phyloP scores from a whole-genome alignment of 495 filamentous ascomycete genomes.

The Penicillium tannophilum region DNA sequence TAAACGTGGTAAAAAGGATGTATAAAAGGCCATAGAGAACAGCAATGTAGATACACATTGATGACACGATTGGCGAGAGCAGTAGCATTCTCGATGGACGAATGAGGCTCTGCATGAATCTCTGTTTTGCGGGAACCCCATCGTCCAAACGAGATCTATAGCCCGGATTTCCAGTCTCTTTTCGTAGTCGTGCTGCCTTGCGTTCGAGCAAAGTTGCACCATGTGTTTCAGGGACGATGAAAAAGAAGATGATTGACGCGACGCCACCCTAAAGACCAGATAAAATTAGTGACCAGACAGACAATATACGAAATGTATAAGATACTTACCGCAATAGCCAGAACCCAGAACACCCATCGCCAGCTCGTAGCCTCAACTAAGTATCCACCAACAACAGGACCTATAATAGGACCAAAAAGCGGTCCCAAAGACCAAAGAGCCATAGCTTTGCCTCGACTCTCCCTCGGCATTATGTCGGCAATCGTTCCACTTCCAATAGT shows the following conservation, averaged over 20 bases:
- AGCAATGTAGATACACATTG: constrained; percentile 75
- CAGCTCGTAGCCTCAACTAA: constrained; percentile 71
- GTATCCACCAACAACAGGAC: constrained; percentile 73
- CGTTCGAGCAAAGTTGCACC: constrained; percentile 68
- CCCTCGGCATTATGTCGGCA: constrained; percentile 70
- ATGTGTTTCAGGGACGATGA: constrained; percentile 74
- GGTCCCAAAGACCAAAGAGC: constrained; percentile 77
- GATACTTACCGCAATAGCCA: constrained; percentile 44
- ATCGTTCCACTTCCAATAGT: constrained; percentile 81
- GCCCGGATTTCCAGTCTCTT: constrained; percentile 70
- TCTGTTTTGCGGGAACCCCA: constrained; percentile 50
- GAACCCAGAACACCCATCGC: constrained; percentile 80
- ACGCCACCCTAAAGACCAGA: constrained; percentile 62
- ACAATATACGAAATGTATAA: not conserved
- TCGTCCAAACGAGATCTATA: constrained; percentile 79
- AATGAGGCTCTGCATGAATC: constrained; percentile 70
- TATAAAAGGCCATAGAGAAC: constrained; percentile 73
- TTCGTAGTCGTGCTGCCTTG: constrained; percentile 67
- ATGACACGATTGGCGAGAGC: constrained; percentile 83
- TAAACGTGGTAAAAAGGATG: constrained; percentile 80
- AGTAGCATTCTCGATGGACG: constrained; percentile 76
- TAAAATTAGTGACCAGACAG: constrained; percentile 44
- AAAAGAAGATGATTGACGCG: constrained; percentile 44
- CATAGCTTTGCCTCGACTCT: constrained; percentile 71
- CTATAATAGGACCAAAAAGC: constrained; percentile 66